phyloP scores from a whole-genome alignment of 768 basidiomycete genomes.

The Boletus pseudo-olivaceus region DNA sequence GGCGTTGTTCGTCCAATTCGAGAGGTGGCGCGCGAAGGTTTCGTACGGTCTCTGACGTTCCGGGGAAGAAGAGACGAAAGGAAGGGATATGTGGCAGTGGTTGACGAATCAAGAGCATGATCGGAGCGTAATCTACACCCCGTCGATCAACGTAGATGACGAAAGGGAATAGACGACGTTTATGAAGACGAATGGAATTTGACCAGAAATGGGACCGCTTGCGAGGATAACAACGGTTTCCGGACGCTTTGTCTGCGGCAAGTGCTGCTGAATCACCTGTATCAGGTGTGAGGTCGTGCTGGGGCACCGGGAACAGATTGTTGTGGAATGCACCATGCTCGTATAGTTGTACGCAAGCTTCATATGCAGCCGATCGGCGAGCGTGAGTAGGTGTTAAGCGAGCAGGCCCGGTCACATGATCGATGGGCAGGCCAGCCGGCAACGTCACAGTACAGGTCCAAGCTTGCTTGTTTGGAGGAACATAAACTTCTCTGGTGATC shows the following conservation, averaged over 20 bases:
- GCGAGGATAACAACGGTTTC: conserved; percentile 53
- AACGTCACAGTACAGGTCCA: conserved; percentile 51
- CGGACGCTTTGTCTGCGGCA: conserved; percentile 31
- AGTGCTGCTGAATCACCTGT: conserved; percentile 5
- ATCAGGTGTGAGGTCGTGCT: conserved; percentile 1
- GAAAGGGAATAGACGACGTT: conserved; percentile 31
- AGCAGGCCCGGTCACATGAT: conserved; percentile 42
- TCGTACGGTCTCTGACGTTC: conserved; percentile 40
- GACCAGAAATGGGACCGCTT: conserved; percentile 69
- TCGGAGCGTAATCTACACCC: conserved; percentile 45
- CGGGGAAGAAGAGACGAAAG: conserved; percentile 61
- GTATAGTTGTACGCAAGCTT: conserved; percentile 50
- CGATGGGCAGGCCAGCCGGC: conserved; percentile 40
- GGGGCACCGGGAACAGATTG: conserved; percentile 36
- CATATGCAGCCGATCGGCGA: conserved; percentile 56
- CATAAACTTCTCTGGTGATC: conserved; percentile 21
- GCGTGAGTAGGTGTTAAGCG: conserved; percentile 49
- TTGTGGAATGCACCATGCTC: conserved; percentile 50
- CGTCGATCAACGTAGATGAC: conserved; percentile 36
- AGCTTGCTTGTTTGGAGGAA: conserved; percentile 14
- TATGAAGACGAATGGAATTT: conserved; percentile 34
- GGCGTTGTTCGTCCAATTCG: conserved; percentile 41
- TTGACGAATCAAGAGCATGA: conserved; percentile 62
- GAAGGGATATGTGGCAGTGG: conserved; percentile 56
- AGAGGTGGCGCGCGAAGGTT: conserved; percentile 50